Evolutionary conservation across 2,329 filamentous ascomycete species (phyloP), one percentile per base, ranked within the genome.

Genomic region (Pezicula neosporulosa): DNA sequence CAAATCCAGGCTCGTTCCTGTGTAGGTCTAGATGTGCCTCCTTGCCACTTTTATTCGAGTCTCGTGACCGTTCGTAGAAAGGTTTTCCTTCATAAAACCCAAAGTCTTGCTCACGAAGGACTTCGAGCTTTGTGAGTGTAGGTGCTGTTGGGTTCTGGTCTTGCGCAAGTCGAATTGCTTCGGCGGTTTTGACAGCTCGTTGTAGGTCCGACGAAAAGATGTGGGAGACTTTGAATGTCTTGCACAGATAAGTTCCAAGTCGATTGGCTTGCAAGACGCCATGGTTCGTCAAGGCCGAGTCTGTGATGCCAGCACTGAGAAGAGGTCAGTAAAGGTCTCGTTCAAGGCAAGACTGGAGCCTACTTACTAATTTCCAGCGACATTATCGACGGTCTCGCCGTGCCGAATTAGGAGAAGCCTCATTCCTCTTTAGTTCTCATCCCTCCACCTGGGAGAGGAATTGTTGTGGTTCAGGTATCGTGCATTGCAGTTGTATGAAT

Each of bases 311-410:
- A 60, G 91, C 91, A 71, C 86, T 86, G 73, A 50, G 49, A 54
- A 50, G 49, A 54, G 42, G 43, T 56, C 47, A 57, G 55, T 47
- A 19, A 49, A 19, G 49, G 48, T 45, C 54, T 39, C 48, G 44
- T 41, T 49, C 13, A 36, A 33, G n/a, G 28, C 37, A 30, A 13
- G 37, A 18, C 38, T 48, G 52, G 61, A 58, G 50, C 80, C 63
- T 76, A 89, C 80, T 63, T 76, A 89, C 86, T 88, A 92, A 53
- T 89, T 71, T 49, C 85, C 81, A 38, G 86, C 87, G 52, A 94
- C 86, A 68, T 96, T 96, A 71, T 96, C 89, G 58, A 95, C 88
- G 15, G 90, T 93, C 73, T 96, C 91, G 64, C 86, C 91, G 76
- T 96, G 91, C 51, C 91, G 85, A 63, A 96, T 83, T 61, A 96